Conservation (phyloP, 495 filamentous ascomycete species). For the Aspergillus wentii region DNA sequence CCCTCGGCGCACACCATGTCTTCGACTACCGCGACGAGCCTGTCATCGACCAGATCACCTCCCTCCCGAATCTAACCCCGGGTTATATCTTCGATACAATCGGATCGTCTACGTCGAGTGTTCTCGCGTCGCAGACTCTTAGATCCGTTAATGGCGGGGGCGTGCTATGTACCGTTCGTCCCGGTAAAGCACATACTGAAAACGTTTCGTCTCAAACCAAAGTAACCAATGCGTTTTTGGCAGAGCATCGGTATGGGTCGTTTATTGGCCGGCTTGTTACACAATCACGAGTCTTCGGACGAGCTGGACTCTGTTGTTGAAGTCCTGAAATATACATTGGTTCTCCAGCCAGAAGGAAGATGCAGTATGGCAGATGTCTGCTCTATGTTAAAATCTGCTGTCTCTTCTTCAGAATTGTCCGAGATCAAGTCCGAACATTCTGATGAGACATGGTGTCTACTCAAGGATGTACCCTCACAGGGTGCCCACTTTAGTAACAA, state of each 20-base stretch:
- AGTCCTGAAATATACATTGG: no score
- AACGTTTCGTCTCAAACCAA: slow-evolving; percentile 10
- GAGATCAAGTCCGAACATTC: no score
- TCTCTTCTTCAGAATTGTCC: no score
- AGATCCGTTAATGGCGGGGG: background rate
- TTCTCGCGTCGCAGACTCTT: slow-evolving; percentile 9
- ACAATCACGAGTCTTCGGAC: no score
- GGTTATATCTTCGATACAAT: slow-evolving; percentile 29
- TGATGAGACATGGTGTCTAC: no score
- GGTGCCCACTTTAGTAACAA: no score
- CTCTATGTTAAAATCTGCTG: no score
- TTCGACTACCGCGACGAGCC: slow-evolving; percentile 46
- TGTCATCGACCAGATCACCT: slow-evolving; percentile 16
- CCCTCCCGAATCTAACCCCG: slow-evolving; percentile 8
- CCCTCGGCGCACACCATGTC: slow-evolving; percentile 40
- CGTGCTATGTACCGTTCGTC: slow-evolving; percentile 27
- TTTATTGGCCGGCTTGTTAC: slow-evolving; percentile 23
- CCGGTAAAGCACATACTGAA: slow-evolving; percentile 24
- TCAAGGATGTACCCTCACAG: no score
- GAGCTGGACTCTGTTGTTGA: no score
- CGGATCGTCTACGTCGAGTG: slow-evolving; percentile 16
- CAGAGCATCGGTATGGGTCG: slow-evolving; percentile 24
- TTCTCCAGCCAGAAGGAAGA: no score
- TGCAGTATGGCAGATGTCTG: no score
- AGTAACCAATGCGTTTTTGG: slow-evolving; percentile 26